phyloP scores from a whole-genome alignment of 2,329 filamentous ascomycete genomes.

The Colletotrichum truncatum region DNA sequence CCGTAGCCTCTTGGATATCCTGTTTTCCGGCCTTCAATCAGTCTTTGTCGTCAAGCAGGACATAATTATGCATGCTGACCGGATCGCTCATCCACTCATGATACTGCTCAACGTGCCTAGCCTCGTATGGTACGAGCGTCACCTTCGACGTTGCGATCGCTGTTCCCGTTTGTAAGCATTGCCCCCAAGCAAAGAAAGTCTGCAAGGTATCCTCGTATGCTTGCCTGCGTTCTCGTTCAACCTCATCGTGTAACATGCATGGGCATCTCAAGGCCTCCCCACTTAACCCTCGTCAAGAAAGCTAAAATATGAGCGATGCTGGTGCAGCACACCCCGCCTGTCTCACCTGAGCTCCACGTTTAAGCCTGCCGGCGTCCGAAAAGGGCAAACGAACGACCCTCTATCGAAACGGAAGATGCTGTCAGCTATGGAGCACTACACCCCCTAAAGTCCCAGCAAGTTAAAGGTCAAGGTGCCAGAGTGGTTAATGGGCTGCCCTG shows the following conservation, averaged over 20 bases:
- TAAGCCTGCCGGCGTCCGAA: slow-evolving; percentile 20
- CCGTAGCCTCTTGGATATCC: slow-evolving; percentile 84
- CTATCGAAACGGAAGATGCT: background rate
- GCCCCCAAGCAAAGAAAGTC: background rate
- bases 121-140: slow-evolving; percentile 85
- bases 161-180: slow-evolving; percentile 43
- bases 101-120: slow-evolving; percentile 83
- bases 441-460: background rate
- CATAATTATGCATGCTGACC: slow-evolving; percentile 46
- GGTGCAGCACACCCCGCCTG: background rate
- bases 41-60: background rate
- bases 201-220: background rate
- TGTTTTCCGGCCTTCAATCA: slow-evolving; percentile 38
- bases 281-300: background rate
- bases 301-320: slow-evolving; percentile 2
- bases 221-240: slow-evolving; percentile 55
- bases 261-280: background rate
- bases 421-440: background rate
- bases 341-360: slow-evolving; percentile 2
- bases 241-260: slow-evolving; percentile 45
- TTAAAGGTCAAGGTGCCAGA: slow-evolving; percentile 25
- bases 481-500: slow-evolving; percentile 32
- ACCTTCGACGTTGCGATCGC: slow-evolving; percentile 72
- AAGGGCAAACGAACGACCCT: background rate
- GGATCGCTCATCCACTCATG: slow-evolving; percentile 93